Evolutionary conservation across 2,329 filamentous ascomycete species (phyloP).

Genomic region (Nothomitra cinnamomea): DNA sequence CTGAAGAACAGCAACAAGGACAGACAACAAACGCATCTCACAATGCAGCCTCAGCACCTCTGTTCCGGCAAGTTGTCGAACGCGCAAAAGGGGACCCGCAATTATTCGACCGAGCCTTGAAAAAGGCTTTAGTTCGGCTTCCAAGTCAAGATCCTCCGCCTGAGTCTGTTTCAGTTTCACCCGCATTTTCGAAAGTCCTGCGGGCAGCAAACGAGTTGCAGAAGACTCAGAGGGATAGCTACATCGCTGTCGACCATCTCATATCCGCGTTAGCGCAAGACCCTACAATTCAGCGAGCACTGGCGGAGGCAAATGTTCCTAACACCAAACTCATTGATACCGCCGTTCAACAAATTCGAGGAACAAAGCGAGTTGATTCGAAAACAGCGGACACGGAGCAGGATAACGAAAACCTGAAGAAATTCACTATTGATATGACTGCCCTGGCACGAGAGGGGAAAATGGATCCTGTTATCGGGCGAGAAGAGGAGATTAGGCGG

Average conservation of each 20-base stretch:
- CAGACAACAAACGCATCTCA: slow-evolving; percentile 45
- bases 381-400: slow-evolving; percentile 88
- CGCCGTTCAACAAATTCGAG: slow-evolving; percentile 80
- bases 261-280: slow-evolving; percentile 79
- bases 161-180: slow-evolving; percentile 69
- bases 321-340: slow-evolving; percentile 81
- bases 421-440: slow-evolving; percentile 98
- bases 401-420: slow-evolving; percentile 89
- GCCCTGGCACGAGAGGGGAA: slow-evolving; percentile 91
- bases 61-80: slow-evolving; percentile 90
- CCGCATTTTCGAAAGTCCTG: slow-evolving; percentile 65
- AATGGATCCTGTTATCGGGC: slow-evolving; percentile 90
- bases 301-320: slow-evolving; percentile 79
- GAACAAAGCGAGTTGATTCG: slow-evolving; percentile 83
- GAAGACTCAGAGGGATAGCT: slow-evolving; percentile 95
- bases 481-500: slow-evolving; percentile 87
- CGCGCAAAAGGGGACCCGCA: slow-evolving; percentile 86
- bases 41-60: slow-evolving; percentile 44
- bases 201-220: slow-evolving; percentile 76
- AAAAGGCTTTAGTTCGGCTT: slow-evolving; percentile 78
- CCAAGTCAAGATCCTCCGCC: slow-evolving; percentile 92
- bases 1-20: slow-evolving; percentile 32
- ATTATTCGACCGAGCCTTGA: slow-evolving; percentile 71
- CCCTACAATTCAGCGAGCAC: slow-evolving; percentile 47
- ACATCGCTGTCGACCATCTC: slow-evolving; percentile 85